Evolutionary conservation across 2,329 filamentous ascomycete genomes (phyloP).

Genomic region (Grosmannia serpens): DNA sequence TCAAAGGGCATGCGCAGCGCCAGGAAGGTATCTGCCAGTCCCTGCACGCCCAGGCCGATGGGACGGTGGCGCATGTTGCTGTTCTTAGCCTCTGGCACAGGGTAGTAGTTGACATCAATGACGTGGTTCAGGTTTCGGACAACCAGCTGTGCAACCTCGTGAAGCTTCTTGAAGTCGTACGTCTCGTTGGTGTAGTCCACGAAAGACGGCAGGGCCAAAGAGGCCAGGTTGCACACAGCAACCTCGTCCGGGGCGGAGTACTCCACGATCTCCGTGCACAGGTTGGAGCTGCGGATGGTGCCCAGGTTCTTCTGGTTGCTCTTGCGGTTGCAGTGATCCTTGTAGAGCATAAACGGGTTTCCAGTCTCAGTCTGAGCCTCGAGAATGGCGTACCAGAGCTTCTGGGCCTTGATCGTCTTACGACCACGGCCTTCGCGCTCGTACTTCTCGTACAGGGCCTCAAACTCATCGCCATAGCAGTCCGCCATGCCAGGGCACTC

Average conservation of each 20-base stretch:
- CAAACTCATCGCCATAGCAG: conserved; percentile 95
- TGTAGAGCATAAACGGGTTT: conserved; percentile 99
- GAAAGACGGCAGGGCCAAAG: conserved; percentile 79
- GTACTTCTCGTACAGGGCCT: conserved; percentile 87
- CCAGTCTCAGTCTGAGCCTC: conserved; percentile 98
- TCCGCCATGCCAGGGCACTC: conserved; percentile 92
- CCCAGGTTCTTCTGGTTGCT: conserved; percentile 99
- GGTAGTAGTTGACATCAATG: conserved; percentile 97
- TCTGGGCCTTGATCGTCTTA: conserved; percentile 90
- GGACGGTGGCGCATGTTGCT: conserved; percentile 97
- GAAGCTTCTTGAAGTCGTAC: conserved; percentile 94
- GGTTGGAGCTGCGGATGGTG: conserved; percentile 95
- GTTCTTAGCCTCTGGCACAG: conserved; percentile 84
- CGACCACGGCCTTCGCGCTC: conserved; percentile 80
- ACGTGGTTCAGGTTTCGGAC: conserved; percentile 96
- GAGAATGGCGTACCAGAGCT: conserved; percentile 97
- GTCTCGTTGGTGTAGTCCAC: conserved; percentile 75
- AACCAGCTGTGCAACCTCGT: conserved; percentile 86
- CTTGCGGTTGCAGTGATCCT: conserved; percentile 96
- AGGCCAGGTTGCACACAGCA: conserved; percentile 95
- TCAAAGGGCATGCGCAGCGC: conserved; percentile 95
- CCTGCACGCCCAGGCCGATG: conserved; percentile 92
- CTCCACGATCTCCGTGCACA: conserved; percentile 98
- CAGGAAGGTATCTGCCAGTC: conserved; percentile 95
- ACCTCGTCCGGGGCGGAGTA: conserved; percentile 97